These are phyloP conservation scores for Vigna mungo DNA, from an alignment of 306 rosid species.

Conservation along the genomic window DNA sequence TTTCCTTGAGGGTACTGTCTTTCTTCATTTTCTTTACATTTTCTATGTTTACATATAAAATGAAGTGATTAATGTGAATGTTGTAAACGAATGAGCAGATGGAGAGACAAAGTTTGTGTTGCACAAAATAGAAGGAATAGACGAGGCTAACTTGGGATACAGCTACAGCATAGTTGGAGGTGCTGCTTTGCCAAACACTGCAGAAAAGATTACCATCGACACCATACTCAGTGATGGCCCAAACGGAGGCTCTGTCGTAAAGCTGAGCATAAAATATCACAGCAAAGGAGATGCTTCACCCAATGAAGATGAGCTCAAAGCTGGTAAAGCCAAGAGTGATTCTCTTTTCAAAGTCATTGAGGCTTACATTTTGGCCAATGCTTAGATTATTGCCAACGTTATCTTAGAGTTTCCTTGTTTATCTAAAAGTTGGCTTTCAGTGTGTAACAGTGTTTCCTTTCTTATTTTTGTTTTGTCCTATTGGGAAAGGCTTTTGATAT, in stretches of 20 bases:
- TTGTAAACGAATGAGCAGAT: not conserved
- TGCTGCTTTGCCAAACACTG: not conserved
- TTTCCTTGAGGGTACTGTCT: not conserved
- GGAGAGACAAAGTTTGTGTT: conserved; percentile 45
- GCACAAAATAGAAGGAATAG: conserved; percentile 49
- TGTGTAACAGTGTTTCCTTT: too few species aligned
- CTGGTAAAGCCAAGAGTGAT: conserved; percentile 47
- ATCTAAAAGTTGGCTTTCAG: too few species aligned
- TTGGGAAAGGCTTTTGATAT: too few species aligned
- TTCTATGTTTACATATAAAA: too few species aligned
- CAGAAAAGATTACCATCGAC: conserved; percentile 48
- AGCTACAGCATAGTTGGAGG: conserved; percentile 56
- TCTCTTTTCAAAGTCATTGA: conserved; percentile 53
- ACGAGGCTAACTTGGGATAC: conserved; percentile 44
- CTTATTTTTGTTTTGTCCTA: too few species aligned
- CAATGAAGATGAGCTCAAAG: not conserved
- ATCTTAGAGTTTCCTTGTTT: too few species aligned
- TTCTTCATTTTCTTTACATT: too few species aligned
- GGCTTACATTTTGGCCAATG: conserved; percentile 48
- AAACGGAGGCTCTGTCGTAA: conserved; percentile 46
- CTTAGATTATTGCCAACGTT: not conserved
- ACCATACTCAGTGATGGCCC: conserved; percentile 40
- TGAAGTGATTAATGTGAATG: too few species aligned
- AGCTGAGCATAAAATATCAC: not conserved
- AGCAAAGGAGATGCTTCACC: not conserved